Evolutionary conservation across 169 alveolate species (phyloP).

Genomic region (Plasmodium coatneyi): DNA sequence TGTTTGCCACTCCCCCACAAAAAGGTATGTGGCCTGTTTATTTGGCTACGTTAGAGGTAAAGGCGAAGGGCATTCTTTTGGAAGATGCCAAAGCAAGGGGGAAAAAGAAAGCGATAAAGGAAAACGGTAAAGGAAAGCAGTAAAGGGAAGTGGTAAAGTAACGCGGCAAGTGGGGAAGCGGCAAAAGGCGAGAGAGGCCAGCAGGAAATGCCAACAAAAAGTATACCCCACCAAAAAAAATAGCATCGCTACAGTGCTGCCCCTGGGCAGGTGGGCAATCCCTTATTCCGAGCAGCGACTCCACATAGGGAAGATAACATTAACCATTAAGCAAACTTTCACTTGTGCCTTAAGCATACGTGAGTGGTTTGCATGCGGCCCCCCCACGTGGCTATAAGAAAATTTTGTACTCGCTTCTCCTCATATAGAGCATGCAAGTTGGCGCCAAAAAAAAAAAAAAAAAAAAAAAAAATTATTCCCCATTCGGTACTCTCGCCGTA

Average conservation of each 20-base stretch:
- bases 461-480: neutral
- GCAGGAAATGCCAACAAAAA: too few relatives aligned
- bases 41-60: neutral
- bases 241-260: neutral
- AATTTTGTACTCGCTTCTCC: neutral
- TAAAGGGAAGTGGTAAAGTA: neutral
- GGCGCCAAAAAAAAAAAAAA: neutral
- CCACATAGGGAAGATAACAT: neutral
- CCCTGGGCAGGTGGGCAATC: neutral
- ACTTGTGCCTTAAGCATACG: neutral
- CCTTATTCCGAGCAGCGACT: neutral
- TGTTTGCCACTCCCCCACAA: neutral
- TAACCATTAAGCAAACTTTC: neutral
- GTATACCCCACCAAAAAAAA: neutral
- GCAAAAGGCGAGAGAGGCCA: neutral
- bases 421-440: neutral
- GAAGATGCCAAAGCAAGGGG: neutral
- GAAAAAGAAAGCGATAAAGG: neutral
- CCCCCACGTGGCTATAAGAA: neutral
- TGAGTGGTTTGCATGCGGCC: neutral
- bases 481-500: neutral
- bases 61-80: neutral
- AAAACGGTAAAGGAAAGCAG: neutral
- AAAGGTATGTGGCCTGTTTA: neutral
- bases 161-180: too few relatives aligned